Conservation (phyloP, 208 protist species). For the Crithidia expoeki region DNA sequence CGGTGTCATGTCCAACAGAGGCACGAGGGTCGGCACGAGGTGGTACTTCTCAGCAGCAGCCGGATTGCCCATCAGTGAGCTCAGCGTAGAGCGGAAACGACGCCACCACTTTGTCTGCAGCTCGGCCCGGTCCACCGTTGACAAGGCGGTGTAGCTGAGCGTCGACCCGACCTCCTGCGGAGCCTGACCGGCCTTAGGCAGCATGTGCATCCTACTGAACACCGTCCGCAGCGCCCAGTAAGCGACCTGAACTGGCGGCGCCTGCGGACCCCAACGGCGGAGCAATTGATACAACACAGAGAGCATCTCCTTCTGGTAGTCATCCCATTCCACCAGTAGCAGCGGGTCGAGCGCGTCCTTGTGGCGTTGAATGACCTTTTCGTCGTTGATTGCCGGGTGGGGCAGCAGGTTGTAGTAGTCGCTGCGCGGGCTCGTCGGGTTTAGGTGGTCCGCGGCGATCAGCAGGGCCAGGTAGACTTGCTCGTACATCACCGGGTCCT, state of each 20-base stretch:
- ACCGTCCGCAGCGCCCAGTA: conserved; percentile 85
- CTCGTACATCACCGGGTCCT: conserved; percentile 73
- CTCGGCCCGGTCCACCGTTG: conserved; percentile 55
- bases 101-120: conserved; percentile 46
- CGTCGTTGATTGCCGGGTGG: conserved; percentile 75
- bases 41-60: conserved; percentile 50
- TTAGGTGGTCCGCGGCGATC: conserved; percentile 62
- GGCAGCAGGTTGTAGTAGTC: conserved; percentile 75
- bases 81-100: conserved; percentile 39
- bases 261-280: conserved; percentile 46
- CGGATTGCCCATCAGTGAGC: conserved; percentile 44
- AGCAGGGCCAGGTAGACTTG: conserved; percentile 76
- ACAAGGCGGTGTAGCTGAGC: conserved; percentile 68
- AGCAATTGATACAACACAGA: conserved; percentile 54
- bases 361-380: conserved; percentile 53
- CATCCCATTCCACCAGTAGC: conserved; percentile 82
- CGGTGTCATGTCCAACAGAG: conserved; percentile 71
- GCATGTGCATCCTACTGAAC: conserved; percentile 73
- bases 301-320: conserved; percentile 78
- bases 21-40: conserved; percentile 76
- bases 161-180: conserved; percentile 57
- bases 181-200: conserved; percentile 55
- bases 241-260: conserved; percentile 68
- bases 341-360: conserved; percentile 74
- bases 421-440: conserved; percentile 40